Base-by-base conservation (phyloP, 2,329 filamentous ascomycete species). In the Colletotrichum australisinense region DNA sequence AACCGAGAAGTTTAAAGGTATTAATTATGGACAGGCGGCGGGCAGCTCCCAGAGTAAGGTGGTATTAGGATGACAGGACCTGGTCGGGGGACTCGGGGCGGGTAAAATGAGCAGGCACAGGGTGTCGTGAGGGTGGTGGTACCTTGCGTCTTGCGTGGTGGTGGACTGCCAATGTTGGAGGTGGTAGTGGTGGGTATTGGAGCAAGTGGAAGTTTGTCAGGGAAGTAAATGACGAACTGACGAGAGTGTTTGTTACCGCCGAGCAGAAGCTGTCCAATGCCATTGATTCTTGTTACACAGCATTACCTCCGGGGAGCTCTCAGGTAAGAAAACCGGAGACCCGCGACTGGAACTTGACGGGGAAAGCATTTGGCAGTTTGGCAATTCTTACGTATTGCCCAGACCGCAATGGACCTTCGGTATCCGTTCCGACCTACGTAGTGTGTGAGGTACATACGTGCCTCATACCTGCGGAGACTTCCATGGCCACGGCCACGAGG, bases 1-100 rank as follows among this genome's bases (percentile, higher is more conserved):
- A 71, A 65, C 65, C 55, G 66, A 69, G 49, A 46, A 62, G 19
- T 60, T 57, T 26, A 66, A 73, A 59, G 60, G 56, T 62, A 49
- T 57, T 52, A 53, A 73, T 63, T 57, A 70, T 60, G 67, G 58
- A 55, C 53, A 56, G 62, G 62, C 46, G 30, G 30, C 58, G 49
- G 38, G 38, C 62, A 66, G 53, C 46, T 64, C 49, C 30, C 30
- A 55, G 62, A 64, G 30, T 19, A 19, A 42, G 52, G 30, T 19
- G 26, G 35, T 62, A 46, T 28, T 46, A 63, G 46, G 30, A 30
- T 62, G 24, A 19, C 46, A 63, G 46, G 30, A 22, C 46, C 62
- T 35, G n/a, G 59, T 63, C 28, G 38, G 38, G 38, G 38, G 38
- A 42, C 38, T 12, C 9, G 26, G 59, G 59, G 9, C 59, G 42